phyloP scores from a whole-genome alignment of 1,284 basidiomycete species.

The Malassezia equina region DNA sequence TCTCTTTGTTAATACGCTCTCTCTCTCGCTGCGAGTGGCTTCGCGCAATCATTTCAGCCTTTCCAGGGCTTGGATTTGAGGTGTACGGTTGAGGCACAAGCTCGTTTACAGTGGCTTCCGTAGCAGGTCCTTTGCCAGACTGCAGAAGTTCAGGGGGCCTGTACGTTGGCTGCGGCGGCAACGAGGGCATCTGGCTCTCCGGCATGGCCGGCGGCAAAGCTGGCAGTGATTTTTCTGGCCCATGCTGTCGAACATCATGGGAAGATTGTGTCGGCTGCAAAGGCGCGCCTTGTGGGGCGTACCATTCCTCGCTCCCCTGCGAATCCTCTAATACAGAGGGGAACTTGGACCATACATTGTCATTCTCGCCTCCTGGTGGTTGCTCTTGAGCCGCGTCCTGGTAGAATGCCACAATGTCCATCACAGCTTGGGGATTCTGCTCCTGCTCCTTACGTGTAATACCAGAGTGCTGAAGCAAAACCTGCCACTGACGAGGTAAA shows the following conservation, averaged over 20 bases:
- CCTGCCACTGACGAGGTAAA: constrained; percentile 97
- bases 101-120: constrained; percentile 9
- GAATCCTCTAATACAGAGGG: constrained; percentile 26
- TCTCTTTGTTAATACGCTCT: constrained; percentile 3
- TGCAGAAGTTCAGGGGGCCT: constrained; percentile 13
- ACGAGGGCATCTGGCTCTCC: constrained; percentile 26
- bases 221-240: constrained; percentile 25
- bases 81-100: constrained; percentile 5
- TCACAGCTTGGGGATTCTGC: constrained; percentile 93
- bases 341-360: constrained; percentile 48
- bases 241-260: background rate
- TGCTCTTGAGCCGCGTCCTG: constrained; percentile 57
- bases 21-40: constrained; percentile 10
- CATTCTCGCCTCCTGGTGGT: constrained; percentile 22
- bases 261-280: background rate
- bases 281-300: background rate
- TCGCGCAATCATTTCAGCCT: constrained; percentile 8
- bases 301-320: constrained; percentile 1
- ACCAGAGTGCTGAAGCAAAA: constrained; percentile 86
- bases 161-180: constrained; percentile 15
- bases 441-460: constrained; percentile 91
- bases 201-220: constrained; percentile 13
- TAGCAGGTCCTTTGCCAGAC: constrained; percentile 15
- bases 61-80: constrained; percentile 5
- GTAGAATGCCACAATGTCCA: constrained; percentile 98